Evolutionary conservation across 2,329 filamentous ascomycete genomes (phyloP).

Genomic region (Mollisiaceae sp.): DNA sequence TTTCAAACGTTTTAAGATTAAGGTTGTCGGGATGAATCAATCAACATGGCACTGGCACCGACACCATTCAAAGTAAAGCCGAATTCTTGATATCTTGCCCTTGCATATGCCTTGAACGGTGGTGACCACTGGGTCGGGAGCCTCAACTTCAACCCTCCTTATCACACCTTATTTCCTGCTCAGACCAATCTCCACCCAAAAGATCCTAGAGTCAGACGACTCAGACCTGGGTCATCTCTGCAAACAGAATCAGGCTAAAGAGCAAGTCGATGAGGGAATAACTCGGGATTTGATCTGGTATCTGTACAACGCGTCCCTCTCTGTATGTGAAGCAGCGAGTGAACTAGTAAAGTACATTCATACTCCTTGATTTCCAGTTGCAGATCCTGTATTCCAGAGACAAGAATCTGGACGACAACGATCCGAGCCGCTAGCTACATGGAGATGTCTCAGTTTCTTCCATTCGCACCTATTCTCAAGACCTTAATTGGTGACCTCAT

Average conservation of each 20-base stretch:
- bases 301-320: background rate
- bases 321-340: background rate
- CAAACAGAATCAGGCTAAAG: slow-evolving; percentile 2
- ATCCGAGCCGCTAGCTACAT: background rate
- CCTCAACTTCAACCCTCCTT: background rate
- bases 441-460: background rate
- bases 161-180: background rate
- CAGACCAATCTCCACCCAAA: background rate
- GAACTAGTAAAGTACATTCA: background rate
- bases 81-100: background rate
- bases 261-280: background rate
- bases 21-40: slow-evolving; percentile 4
- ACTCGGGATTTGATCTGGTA: background rate
- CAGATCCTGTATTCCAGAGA: background rate
- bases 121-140: background rate
- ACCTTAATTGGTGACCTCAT: slow-evolving; percentile 1
- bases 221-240: background rate
- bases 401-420: background rate
- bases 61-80: background rate
- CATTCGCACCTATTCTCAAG: background rate
- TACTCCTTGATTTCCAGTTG: background rate
- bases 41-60: background rate
- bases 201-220: background rate
- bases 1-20: slow-evolving; percentile 5
- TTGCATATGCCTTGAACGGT: background rate